Evolutionary conservation across 768 basidiomycete species (phyloP), one percentile per base, ranked within the genome.

Genomic region (Pholiota conissans): DNA sequence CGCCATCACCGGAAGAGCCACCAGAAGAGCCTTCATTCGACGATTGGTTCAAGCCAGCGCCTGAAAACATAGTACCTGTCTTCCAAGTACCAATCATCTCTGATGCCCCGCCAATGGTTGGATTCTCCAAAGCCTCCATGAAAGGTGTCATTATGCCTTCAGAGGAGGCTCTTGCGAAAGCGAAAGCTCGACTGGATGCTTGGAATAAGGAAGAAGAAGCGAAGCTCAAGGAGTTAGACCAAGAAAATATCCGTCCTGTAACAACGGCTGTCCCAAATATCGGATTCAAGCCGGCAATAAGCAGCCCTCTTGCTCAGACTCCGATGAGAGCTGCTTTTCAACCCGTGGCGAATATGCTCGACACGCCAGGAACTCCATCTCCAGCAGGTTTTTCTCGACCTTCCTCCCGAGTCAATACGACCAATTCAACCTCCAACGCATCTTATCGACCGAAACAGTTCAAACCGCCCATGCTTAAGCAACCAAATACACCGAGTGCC

Each of bases 121-220:
- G 67, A 13, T 72, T 76, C 39, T 61, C 61, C 57, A 73, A 62
- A 52, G 71, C 74, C 20, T 63, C 66, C 1, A 56, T 45, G 18
- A 73, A 78, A 39, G 70, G 73, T n/a, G 61, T 76, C 9, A 64
- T 85, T 18, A 65, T 70, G 13, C 87, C 87, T 1, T 87, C 86
- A 5, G 74, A 72, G 29, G 71, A 72, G 22, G 84, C 87, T 1
- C 66, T 88, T 7, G 79, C 76, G 7, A 78, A 78, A 61, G 87
- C 87, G 1, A 70, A 79, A 68, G 79, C 79, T 40, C 81, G 75
- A 61, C 73, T 85, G 65, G 73, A 70, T 26, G 69, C 74, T 24
- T 85, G 83, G 84, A 68, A 75, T 34, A 72, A 76, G 40, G 75
- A 77, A n/a, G 69, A 72, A 10, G 69, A 72, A 10, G 58, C 51